Evolutionary conservation across 2,329 filamentous ascomycete genomes (phyloP), one percentile per base, ranked within the genome.

Genomic region (Geosmithia flava): DNA sequence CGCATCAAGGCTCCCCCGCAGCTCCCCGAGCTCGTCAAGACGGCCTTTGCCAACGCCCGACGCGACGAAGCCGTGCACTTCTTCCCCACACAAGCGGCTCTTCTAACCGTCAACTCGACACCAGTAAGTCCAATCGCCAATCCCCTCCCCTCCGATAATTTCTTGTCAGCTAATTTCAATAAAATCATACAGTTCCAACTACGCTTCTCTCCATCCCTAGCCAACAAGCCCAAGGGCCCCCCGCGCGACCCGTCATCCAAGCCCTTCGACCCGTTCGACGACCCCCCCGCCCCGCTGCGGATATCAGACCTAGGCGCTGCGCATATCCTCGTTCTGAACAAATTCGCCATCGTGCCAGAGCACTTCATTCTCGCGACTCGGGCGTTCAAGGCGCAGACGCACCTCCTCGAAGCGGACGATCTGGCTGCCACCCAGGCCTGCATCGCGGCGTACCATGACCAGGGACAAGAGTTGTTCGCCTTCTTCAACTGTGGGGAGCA

Each of bases 311-410:
- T 85, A 7, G 68, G 67, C 1, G 67, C 76, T 0, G 61, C 67
- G 8, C 83, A 88, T 61, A 71, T 74, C 50, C 70, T 87, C 42
- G 77, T 88, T 1, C 68, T 88, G 41, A 88, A 88, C 69, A 88
- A 87, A 62, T 88, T 84, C 55, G 82, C 84, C 45, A 65, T 88
- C 45, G 81, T 85, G 33, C 74, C 76, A 0, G 73, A 81, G 55
- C 84, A 88, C 64, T 85, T 85, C 59, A 85, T 88, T 54, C 71
- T 88, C 45, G 76, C 79, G 0, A 88, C 84, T 0, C 75, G 66
- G n/a, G 61, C 66, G 1, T 80, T 81, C 59, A 76, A 78, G 58
- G 66, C 68, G n/a, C 84, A 88, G 67, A 80, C 77, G 2, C 68
- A 83, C 53, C 58, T 81, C 5, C 69, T 88, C 2, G 80, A 81